Percentiles rank a stretch among this genome's conserved stretches.
Evolutionary conservation across 2,329 filamentous ascomycete species (phyloP).

Genomic region (Trichocomaceae sp.): DNA sequence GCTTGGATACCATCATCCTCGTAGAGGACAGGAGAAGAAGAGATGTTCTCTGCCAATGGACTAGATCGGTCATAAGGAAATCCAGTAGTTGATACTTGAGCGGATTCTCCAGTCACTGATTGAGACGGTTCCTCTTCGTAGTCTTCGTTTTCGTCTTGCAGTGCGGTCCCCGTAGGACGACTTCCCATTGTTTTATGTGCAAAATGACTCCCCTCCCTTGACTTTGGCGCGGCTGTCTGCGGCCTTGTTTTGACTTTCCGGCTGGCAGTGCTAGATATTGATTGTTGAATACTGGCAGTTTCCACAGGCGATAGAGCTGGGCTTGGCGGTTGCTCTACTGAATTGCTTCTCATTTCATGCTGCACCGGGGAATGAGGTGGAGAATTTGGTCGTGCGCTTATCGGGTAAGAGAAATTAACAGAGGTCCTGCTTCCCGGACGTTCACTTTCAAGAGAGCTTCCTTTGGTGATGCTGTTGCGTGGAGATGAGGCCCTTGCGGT

Average conservation of each 20-base stretch:
- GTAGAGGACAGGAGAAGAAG: neutral
- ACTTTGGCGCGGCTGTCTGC: conserved; percentile 17
- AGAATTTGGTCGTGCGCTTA: conserved; percentile 36
- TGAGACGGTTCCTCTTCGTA: neutral
- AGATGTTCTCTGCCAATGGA: neutral
- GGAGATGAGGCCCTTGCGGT: conserved; percentile 14
- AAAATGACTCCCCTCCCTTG: conserved; percentile 24
- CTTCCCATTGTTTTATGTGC: conserved; percentile 21
- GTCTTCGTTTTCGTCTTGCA: neutral
- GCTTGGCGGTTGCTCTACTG: conserved; percentile 13
- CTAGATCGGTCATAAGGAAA: neutral
- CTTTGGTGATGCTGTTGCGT: conserved; percentile 19
- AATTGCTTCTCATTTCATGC: conserved; percentile 13
- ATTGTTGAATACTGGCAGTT: conserved; percentile 16
- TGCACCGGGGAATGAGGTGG: conserved; percentile 25
- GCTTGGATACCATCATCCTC: neutral
- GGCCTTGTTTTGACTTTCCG: conserved; percentile 25
- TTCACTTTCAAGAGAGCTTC: conserved; percentile 31
- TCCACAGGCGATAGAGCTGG: conserved; percentile 22
- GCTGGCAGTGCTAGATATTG: conserved; percentile 21
- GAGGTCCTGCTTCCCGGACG: conserved; percentile 38
- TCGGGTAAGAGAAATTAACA: conserved; percentile 45
- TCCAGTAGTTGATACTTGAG: neutral
- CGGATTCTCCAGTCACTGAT: neutral
- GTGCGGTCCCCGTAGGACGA: conserved; percentile 22